Evolutionary conservation across 2,329 filamentous ascomycete species (phyloP).

Genomic region (Epichloe sibirici): DNA sequence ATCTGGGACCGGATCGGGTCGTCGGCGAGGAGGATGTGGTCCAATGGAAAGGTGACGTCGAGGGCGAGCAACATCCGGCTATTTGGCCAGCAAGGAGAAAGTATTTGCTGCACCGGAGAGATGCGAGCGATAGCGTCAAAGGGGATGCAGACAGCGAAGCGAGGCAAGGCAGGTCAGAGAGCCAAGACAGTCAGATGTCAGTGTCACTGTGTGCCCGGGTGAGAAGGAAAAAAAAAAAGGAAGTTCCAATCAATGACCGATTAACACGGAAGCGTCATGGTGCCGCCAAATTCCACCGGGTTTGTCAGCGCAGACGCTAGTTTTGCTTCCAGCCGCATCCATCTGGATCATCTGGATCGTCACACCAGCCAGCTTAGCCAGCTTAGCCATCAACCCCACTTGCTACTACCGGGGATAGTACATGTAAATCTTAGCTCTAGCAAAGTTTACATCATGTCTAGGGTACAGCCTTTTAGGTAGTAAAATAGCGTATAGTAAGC

Average conservation of each 20-base stretch:
- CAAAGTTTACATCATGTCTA: no score
- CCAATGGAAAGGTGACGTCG: conserved; percentile 2
- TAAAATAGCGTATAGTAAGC: no score
- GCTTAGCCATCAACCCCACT: no score
- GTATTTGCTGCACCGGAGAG: not conserved
- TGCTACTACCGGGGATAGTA: no score
- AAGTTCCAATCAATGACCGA: not conserved
- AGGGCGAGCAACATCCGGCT: not conserved
- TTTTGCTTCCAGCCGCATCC: not conserved
- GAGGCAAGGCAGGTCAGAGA: not conserved
- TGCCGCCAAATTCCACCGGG: not conserved
- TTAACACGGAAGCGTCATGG: not conserved
- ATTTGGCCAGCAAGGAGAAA: not conserved
- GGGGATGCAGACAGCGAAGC: not conserved
- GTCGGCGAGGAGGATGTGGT: conserved; percentile 7
- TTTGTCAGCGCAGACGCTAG: conserved; percentile 9
- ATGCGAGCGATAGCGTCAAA: not conserved
- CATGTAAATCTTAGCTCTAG: no score
- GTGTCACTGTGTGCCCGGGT: not conserved
- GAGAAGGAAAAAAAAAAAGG: not conserved
- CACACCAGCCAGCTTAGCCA: no score
- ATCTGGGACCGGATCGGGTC: conserved; percentile 7
- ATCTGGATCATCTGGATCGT: not conserved
- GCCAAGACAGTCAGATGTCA: not conserved
- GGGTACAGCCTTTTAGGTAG: no score